Evolutionary conservation across 2,329 filamentous ascomycete species (phyloP).

Genomic region (Fusarium buharicum): DNA sequence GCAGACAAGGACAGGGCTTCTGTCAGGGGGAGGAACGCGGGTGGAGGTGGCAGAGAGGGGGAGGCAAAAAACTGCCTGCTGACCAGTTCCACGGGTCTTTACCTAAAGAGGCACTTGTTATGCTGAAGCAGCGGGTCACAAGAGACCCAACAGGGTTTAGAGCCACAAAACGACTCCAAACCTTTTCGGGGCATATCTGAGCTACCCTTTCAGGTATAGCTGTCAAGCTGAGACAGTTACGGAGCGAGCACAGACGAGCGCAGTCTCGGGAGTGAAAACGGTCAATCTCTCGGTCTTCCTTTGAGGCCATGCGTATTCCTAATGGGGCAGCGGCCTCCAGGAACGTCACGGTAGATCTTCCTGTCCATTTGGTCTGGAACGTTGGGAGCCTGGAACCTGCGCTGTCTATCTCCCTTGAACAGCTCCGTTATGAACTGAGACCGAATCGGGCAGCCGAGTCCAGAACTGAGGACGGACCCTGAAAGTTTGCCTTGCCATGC

Average conservation of each 20-base stretch:
- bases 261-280: constrained; percentile 33
- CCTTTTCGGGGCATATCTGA: constrained; percentile 19
- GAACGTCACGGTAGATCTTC: constrained; percentile 3
- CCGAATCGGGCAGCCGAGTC: constrained; percentile 34
- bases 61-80: constrained; percentile 46
- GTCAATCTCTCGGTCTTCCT: constrained; percentile 30
- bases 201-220: constrained; percentile 23
- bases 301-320: constrained; percentile 11
- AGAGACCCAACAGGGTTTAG: constrained; percentile 24
- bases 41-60: constrained; percentile 45
- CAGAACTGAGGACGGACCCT: constrained; percentile 33
- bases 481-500: constrained; percentile 15
- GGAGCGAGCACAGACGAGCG: constrained; percentile 28
- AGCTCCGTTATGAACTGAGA: constrained; percentile 36
- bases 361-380: constrained; percentile 41
- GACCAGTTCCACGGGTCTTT: constrained; percentile 42
- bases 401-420: constrained; percentile 23
- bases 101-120: constrained; percentile 42
- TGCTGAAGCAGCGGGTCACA: constrained; percentile 34
- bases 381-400: constrained; percentile 37
- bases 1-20: constrained; percentile 42
- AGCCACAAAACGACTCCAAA: rapidly evolving
- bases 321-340: constrained; percentile 18
- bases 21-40: constrained; percentile 44
- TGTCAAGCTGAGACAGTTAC: constrained; percentile 14